Base-by-base conservation (phyloP, 2,329 filamentous ascomycete species). In the Pseudocercospora vitis region DNA sequence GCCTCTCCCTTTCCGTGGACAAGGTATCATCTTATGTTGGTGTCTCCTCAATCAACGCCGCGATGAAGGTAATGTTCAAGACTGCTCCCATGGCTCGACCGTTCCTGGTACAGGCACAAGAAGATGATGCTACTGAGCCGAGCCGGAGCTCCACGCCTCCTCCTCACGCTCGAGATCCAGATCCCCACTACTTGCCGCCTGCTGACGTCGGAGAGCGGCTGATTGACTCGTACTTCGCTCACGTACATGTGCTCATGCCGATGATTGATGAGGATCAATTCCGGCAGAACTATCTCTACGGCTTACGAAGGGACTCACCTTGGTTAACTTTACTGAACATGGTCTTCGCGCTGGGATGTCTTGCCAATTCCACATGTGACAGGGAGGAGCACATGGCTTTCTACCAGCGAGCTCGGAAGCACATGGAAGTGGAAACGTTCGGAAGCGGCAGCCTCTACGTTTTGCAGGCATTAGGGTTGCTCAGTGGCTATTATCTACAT, bases 251-350 rank as follows among this genome's bases (percentile, higher is more conserved):
- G 4, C 56, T 68, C 37, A 68, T 70, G 66, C 67, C 67, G 2
- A 67, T 70, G 63, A 55, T 70, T 8, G 67, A 70, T 35, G 67
- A 70, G 46, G 63, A 68, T 14, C 55, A 62, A 12, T 69, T 70
- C 40, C 64, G 65, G 51, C 61, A 66, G 40, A 65, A 60, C 18
- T 70, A 64, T 51, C 57, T 66, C 1, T 67, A 67, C 31, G 60
- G 62, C 5, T 61, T 62, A 12, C 64, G 66, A 1, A 61, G 50
- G 39, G 67, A 69, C 26, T 58, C 63, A 9, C 58, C 67, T 9
- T 70, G 66, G 66, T 56, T 68, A 3, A 63, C 62, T n/a, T 48
- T 70, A 2, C 53, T 70, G 24, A 69, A 69, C 45, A 65, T 68
- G 48, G 66, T 70, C 8, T 39, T 69, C 14, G 66, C 67, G 2